These are phyloP conservation scores for Darksidea phi DNA, from an alignment of 495 filamentous ascomycete species.

Conservation along the genomic window DNA sequence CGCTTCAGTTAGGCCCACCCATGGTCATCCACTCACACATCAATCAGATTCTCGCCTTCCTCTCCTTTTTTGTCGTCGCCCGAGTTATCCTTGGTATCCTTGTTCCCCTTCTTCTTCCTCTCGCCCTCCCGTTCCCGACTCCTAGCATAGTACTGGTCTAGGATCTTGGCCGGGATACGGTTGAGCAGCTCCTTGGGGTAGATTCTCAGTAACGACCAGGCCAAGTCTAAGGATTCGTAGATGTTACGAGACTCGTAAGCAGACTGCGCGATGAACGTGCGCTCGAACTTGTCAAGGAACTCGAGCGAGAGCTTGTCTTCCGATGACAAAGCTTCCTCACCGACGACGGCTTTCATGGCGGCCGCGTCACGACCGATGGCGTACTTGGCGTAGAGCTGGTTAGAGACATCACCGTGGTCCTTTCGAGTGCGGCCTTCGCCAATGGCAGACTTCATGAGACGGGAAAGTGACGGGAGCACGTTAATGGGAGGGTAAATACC, in stretches of 20 bases:
- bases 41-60: slow-evolving; percentile 43
- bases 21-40: slow-evolving; percentile 31
- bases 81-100: slow-evolving; percentile 67
- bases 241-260: slow-evolving; percentile 88
- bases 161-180: slow-evolving; percentile 87
- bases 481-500: slow-evolving; percentile 99
- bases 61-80: slow-evolving; percentile 52
- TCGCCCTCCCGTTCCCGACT: slow-evolving; percentile 61
- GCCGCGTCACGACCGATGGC: slow-evolving; percentile 98
- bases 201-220: slow-evolving; percentile 93
- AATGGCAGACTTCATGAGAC: slow-evolving; percentile 99
- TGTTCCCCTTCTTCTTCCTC: slow-evolving; percentile 53
- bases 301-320: slow-evolving; percentile 98
- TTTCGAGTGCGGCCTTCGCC: slow-evolving; percentile 92
- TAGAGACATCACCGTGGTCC: slow-evolving; percentile 97
- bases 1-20: not conserved
- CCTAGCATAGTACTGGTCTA: slow-evolving; percentile 89
- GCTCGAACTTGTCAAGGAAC: slow-evolving; percentile 98
- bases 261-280: slow-evolving; percentile 85
- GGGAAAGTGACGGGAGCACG: slow-evolving; percentile 94
- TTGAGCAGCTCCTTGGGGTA: slow-evolving; percentile 97
- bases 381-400: slow-evolving; percentile 99
- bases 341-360: slow-evolving; percentile 98
- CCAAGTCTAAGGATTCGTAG: slow-evolving; percentile 88
- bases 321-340: slow-evolving; percentile 89